These are phyloP conservation scores for Phytophthora tubulina DNA, from an alignment of 352 stramenopile species.

Conservation along the genomic window DNA sequence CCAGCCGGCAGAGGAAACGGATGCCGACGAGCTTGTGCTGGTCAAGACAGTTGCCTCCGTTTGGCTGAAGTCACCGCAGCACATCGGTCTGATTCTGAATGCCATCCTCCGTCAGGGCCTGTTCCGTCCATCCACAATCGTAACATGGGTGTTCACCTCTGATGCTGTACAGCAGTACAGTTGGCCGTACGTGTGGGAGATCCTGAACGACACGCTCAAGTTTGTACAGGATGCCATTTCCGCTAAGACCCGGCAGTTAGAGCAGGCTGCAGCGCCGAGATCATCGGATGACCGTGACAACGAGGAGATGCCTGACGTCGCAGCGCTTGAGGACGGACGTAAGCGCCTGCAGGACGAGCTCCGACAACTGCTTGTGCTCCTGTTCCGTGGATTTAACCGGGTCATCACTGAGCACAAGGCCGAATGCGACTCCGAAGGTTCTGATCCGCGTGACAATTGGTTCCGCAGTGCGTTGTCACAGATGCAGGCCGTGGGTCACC, in stretches of 20 bases:
- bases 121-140: conserved; percentile 74
- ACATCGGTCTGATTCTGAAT: conserved; percentile 84
- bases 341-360: conserved; percentile 62
- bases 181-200: conserved; percentile 90
- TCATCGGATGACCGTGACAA: conserved; percentile 50
- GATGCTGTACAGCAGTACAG: conserved; percentile 90
- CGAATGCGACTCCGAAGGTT: conserved; percentile 76
- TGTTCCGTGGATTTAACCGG: conserved; percentile 79
- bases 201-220: conserved; percentile 75
- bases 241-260: conserved; percentile 47
- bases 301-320: conserved; percentile 62
- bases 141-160: conserved; percentile 82
- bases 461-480: conserved; percentile 76
- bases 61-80: conserved; percentile 86
- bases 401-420: conserved; percentile 83
- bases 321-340: conserved; percentile 47
- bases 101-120: conserved; percentile 82
- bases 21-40: conserved; percentile 60
- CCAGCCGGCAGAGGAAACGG: conserved; percentile 31
- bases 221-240: conserved; percentile 60
- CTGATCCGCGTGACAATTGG: conserved; percentile 85
- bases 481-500: conserved; percentile 73
- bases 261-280: conserved; percentile 38
- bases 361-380: conserved; percentile 55
- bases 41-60: conserved; percentile 78